A percentile compares a stretch with the other conserved stretches of the same genome.
These are phyloP conservation scores for Asterella californica DNA, from an alignment of 225 moss, liverwort and hornwort species.

Conservation along the genomic window DNA sequence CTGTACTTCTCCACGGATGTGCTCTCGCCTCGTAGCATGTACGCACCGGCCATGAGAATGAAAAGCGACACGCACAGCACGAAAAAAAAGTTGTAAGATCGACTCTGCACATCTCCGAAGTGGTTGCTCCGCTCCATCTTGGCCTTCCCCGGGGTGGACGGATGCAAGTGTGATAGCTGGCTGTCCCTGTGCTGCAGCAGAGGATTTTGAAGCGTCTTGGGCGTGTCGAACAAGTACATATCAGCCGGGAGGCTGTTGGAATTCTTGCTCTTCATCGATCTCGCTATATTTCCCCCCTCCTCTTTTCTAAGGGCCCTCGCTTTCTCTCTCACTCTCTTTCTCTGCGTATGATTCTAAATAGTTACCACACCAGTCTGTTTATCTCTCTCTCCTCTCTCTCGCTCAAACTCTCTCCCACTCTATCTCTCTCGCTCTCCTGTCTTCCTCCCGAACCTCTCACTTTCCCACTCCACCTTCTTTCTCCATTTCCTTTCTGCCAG, in stretches of 20 bases:
- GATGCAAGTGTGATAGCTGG: conserved; percentile 3
- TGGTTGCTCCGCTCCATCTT: conserved; percentile 37
- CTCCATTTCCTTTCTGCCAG: not conserved
- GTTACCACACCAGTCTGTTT: not conserved
- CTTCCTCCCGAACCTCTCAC: not conserved
- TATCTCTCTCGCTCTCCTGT: not conserved
- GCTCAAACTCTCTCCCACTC: not conserved
- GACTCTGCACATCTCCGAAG: conserved; percentile 29
- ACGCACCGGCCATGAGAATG: conserved; percentile 31
- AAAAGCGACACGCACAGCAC: conserved; percentile 31
- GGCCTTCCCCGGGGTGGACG: conserved; percentile 26
- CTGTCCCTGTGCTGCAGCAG: conserved; percentile 16
- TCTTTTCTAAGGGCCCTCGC: not conserved
- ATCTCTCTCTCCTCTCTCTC: not conserved
- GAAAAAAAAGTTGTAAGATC: conserved; percentile 38
- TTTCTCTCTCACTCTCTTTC: not conserved
- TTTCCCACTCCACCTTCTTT: not conserved
- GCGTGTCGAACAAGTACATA: conserved; percentile 21
- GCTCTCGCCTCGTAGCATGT: conserved; percentile 23
- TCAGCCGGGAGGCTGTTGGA: conserved; percentile 28
- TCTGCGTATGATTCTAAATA: not conserved
- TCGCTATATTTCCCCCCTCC: not conserved
- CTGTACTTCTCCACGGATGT: conserved; percentile 19
- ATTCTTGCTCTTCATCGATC: conserved; percentile 24
- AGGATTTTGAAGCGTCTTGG: conserved; percentile 18